Evolutionary conservation across 495 filamentous ascomycete genomes (phyloP).

Genomic region (Penicillium arizonense): DNA sequence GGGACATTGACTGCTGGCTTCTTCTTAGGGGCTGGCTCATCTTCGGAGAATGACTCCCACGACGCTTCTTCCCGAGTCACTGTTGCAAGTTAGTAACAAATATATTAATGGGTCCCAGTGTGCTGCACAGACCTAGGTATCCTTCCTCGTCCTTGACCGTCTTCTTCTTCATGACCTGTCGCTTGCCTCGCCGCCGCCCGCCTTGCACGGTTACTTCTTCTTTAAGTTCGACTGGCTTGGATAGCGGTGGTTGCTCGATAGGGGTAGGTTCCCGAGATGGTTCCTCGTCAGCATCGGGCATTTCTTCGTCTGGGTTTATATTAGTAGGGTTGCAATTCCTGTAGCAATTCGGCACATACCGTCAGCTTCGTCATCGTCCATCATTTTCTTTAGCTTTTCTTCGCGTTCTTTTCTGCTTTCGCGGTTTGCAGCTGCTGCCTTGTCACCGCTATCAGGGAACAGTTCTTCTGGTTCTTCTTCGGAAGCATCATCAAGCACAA

Average conservation of each 20-base stretch:
- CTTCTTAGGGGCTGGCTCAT: slow-evolving; percentile 73
- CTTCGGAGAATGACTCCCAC: slow-evolving; percentile 96
- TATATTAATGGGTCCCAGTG: not conserved
- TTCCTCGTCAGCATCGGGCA: slow-evolving; percentile 48
- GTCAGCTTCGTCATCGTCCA: slow-evolving; percentile 61
- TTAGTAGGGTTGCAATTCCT: slow-evolving; percentile 1
- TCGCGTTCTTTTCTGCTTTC: slow-evolving; percentile 68
- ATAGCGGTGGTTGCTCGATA: slow-evolving; percentile 37
- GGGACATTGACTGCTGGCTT: slow-evolving; percentile 48
- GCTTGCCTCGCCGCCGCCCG: slow-evolving; percentile 74
- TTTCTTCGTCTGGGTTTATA: slow-evolving; percentile 39
- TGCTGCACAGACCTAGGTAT: slow-evolving; percentile 69
- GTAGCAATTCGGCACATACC: slow-evolving; percentile 9
- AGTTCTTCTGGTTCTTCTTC: slow-evolving; percentile 73
- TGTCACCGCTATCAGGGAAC: slow-evolving; percentile 40
- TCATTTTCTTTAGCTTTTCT: slow-evolving; percentile 75
- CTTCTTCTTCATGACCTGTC: slow-evolving; percentile 86
- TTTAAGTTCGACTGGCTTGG: slow-evolving; percentile 41
- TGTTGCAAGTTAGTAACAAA: slow-evolving; percentile 36
- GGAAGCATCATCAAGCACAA: slow-evolving; percentile 56
- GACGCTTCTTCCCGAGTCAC: slow-evolving; percentile 84
- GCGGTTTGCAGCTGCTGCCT: slow-evolving; percentile 37
- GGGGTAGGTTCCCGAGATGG: slow-evolving; percentile 49
- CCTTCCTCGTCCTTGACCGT: slow-evolving; percentile 90
- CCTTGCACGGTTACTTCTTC: slow-evolving; percentile 49